Evolutionary conservation across 2,329 filamentous ascomycete species (phyloP).

Genomic region (Cordyceps cateniannulata): DNA sequence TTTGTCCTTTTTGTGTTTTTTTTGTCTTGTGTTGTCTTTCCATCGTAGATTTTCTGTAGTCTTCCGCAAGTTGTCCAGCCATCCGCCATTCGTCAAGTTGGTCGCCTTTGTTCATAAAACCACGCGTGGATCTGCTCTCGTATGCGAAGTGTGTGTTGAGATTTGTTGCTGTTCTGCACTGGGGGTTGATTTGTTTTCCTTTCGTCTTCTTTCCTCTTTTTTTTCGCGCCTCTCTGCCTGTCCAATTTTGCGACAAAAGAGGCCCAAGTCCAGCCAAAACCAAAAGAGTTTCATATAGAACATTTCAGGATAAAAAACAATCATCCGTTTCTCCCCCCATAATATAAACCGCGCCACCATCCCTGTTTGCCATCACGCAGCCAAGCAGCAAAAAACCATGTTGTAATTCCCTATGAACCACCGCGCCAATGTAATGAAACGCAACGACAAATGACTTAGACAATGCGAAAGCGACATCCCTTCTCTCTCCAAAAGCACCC

Average conservation of each 20-base stretch:
- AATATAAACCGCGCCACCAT: neutral
- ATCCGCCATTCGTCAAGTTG: neutral
- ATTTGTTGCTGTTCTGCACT: slow-evolving; percentile 13
- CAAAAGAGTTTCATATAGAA: slow-evolving; percentile 8
- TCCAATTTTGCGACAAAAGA: neutral
- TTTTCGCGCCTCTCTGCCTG: neutral
- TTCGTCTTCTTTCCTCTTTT: slow-evolving; percentile 10
- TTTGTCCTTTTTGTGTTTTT: slow-evolving; percentile 11
- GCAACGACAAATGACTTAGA: slow-evolving; percentile 41
- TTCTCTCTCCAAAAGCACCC: neutral
- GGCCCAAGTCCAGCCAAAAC: neutral
- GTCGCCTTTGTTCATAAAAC: slow-evolving; percentile 6
- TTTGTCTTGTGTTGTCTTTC: slow-evolving; percentile 12
- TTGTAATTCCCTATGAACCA: slow-evolving; percentile 41
- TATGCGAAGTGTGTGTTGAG: slow-evolving; percentile 10
- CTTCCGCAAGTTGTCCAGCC: neutral
- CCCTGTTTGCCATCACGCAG: neutral
- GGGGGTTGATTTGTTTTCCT: slow-evolving; percentile 11
- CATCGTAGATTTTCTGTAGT: slow-evolving; percentile 1
- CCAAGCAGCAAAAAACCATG: slow-evolving; percentile 34
- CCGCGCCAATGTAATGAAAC: slow-evolving; percentile 50
- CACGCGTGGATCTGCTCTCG: neutral
- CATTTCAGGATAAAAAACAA: slow-evolving; percentile 8
- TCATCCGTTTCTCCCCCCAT: slow-evolving; percentile 8
- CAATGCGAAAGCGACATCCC: slow-evolving; percentile 27